Evolutionary conservation across 768 basidiomycete genomes (phyloP), one percentile per base, ranked within the genome.

Genomic region (Tylopilus plumbeoviolaceoides): DNA sequence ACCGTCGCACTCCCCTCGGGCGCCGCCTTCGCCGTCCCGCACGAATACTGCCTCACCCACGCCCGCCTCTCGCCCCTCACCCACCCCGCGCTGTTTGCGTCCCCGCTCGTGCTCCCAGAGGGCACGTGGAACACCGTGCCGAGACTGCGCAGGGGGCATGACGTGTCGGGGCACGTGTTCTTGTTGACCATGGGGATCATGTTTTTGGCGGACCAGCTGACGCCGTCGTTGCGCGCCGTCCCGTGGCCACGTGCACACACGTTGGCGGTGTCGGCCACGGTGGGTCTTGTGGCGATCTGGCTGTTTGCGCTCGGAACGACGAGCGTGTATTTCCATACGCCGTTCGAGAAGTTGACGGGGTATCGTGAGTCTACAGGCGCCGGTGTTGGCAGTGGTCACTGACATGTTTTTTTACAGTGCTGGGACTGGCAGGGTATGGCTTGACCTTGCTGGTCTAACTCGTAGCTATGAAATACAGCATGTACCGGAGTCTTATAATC

Each of bases 101-200:
- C 72, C 5, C 58, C 68, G 18, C 59, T 78, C 47, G 44, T 68
- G 5, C 60, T 73, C 28, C 74, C 76, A 2, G 66, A 71, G 5
- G 44, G 44, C 2, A 75, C 71, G 14, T 85, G 79, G 79, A 66
- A 64, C 27, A 68, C 64, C 1, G 72, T 71, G 0, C 90, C 93
- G 9, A 73, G 87, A 27, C 72, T 95, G 57, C 78, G 82, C 48
- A 79, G 76, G 39, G 95, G 95, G 0, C 93, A 97, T 66, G 95
- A 98, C 62, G 82, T 98, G 14, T 95, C 92, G 0, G 95, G 95
- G 7, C 95, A 98, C 64, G 76, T 93, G 28, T 98, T 97, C 73
- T 78, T 98, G 55, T 78, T 98, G 57, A 87, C 87, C 3, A 80
- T 95, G 74, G 76, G 85, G 14, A 73, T 78, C 14, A 73, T 95